Base-by-base conservation (phyloP, 2,329 filamentous ascomycete genomes). In the Diaporthe sp. region DNA sequence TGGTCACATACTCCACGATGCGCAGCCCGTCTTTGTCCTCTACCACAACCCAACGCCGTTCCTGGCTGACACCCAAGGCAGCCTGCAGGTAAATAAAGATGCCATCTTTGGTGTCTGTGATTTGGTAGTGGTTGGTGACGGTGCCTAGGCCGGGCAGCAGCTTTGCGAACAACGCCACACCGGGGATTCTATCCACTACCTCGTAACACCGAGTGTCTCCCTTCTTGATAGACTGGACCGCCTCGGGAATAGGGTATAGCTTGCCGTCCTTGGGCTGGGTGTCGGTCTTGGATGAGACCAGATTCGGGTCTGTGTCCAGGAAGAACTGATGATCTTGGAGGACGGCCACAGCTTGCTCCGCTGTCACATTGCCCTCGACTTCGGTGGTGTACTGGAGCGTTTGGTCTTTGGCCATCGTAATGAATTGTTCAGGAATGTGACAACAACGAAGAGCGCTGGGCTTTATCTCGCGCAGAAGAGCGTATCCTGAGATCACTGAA, bases 281-380 rank as follows among this genome's bases (percentile, higher is more conserved):
- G 47, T 72, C 70, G 1, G 27, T 19, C 44, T 55, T 72, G 70
- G 37, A 72, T 15, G 59, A 66, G 25, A 72, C 35, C 32, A 72
- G 30, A 39, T 72, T 72, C 10, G 70, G 70, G 35, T 72, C 70
- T 1, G 51, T 63, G 15, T 55, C 47, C 12, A 72, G 27, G 59
- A 72, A 72, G 70, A 72, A 66, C 12, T 65, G 58, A 25, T 65
- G 58, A 6, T 72, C 70, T 61, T 72, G 70, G 25, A 72, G 47
- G 13, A 37, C 25, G 27, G 70, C 70, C 17, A 72, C 42, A n/a
- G 70, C 70, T 44, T 47, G 58, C 13, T 42, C 58, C 27, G 35
- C 35, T 17, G 70, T 56, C 39, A 72, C 50, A 25, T 50, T 50
- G 17, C 59, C 47, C 3, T 30, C 56, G 10, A 72, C 19, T 25